phyloP scores from a whole-genome alignment of 306 rosid genomes.

The Senna tora region DNA sequence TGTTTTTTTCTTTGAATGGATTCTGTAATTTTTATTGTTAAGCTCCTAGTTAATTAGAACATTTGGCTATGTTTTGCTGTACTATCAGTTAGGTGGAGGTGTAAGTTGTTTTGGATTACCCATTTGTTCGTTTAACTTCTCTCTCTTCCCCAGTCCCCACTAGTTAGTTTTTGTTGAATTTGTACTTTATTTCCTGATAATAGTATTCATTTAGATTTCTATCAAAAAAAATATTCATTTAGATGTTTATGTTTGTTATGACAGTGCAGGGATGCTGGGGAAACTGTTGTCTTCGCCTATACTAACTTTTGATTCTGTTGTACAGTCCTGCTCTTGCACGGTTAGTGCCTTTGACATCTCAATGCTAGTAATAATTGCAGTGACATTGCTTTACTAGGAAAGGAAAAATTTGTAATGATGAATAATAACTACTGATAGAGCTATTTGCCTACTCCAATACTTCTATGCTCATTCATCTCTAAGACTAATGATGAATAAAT shows the following conservation, averaged over 20 bases:
- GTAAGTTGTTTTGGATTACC: constrained; percentile 3
- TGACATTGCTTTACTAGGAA: constrained; percentile 24
- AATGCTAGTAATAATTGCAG: neutral
- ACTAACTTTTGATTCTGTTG: constrained; percentile 48
- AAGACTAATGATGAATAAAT: too few relatives aligned
- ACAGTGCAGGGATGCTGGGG: constrained; percentile 65
- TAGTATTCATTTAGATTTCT: too few relatives aligned
- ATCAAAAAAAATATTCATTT: too few relatives aligned
- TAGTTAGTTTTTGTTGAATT: constrained; percentile 6
- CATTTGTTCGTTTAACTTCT: neutral
- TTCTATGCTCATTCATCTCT: neutral
- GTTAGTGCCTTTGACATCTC: constrained; percentile 43
- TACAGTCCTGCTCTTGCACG: constrained; percentile 46
- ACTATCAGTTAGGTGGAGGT: neutral
- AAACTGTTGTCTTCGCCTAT: constrained; percentile 62
- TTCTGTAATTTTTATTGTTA: constrained; percentile 15
- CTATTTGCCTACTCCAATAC: neutral
- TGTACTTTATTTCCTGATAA: neutral
- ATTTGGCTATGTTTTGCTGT: constrained; percentile 30
- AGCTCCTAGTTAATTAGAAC: neutral
- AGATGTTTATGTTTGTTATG: constrained; percentile 31
- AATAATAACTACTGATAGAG: neutral
- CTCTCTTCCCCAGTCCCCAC: neutral
- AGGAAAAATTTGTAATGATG: neutral
- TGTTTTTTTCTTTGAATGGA: neutral